Percentiles rank a stretch among this genome's conserved stretches.
phyloP scores from a whole-genome alignment of 345 rosid genomes.

The Acer campestre region DNA sequence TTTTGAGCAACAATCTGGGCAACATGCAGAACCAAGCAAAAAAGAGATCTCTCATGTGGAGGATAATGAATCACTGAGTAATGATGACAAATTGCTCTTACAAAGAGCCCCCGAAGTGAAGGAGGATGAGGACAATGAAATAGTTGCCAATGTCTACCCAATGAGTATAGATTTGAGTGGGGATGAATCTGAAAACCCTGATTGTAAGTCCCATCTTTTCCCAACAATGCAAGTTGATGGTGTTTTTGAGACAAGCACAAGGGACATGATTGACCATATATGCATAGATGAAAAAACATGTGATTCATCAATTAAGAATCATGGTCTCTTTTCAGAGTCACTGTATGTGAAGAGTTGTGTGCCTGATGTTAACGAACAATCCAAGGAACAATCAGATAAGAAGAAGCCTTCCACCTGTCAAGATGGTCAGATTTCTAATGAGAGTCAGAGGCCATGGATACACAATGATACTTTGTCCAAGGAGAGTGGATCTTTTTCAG shows the following conservation, averaged over 20 bases:
- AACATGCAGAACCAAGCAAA: conserved; percentile 24
- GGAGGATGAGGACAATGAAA: conserved; percentile 21
- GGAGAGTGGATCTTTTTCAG: conserved; percentile 27
- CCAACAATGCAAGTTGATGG: conserved; percentile 17
- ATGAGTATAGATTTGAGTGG: conserved; percentile 19
- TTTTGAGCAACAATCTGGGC: conserved; percentile 27
- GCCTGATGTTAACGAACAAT: conserved; percentile 17
- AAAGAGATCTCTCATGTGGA: conserved; percentile 22
- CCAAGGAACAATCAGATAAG: conserved; percentile 23
- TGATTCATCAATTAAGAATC: conserved; percentile 9
- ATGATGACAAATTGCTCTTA: conserved; percentile 28
- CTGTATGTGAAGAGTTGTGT: not conserved
- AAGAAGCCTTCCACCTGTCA: conserved; percentile 23
- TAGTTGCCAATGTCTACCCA: conserved; percentile 13
- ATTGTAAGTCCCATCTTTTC: conserved; percentile 9
- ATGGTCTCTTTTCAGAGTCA: conserved; percentile 18
- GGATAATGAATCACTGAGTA: conserved; percentile 27
- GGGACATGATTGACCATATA: conserved; percentile 15
- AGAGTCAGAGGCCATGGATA: conserved; percentile 19
- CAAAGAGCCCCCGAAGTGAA: conserved; percentile 8
- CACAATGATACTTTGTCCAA: conserved; percentile 10
- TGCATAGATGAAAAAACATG: conserved; percentile 11
- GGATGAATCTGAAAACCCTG: conserved; percentile 17
- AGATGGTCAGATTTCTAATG: conserved; percentile 13
- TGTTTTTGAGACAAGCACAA: conserved; percentile 24